Base-by-base conservation (phyloP, 257 asterid genomes). In the Scutellaria barbata region DNA sequence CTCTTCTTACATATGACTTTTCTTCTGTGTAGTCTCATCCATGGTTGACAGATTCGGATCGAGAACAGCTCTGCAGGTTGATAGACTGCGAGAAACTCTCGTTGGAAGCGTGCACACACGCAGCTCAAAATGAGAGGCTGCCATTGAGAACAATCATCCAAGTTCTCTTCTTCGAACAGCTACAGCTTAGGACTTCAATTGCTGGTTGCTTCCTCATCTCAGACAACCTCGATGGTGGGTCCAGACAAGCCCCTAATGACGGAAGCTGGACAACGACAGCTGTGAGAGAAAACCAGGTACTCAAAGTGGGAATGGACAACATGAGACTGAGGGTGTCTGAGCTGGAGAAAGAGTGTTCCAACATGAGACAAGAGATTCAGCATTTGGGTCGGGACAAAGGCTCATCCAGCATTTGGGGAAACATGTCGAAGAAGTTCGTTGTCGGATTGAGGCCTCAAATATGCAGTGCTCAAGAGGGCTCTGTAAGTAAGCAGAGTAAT, bases 21-120 rank as follows among this genome's bases (percentile, higher is more conserved):
- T 30, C 35, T 30, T 30, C 35, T 30, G 35, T 30, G 83, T 87
- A 94, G 98, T 90, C 98, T 13, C 98, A 94, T 74, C 95, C 95
- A 16, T 94, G 98, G 98, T 53, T 94, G 72, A 88, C 84, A 3
- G 98, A 94, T 57, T 77, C 96, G 0, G 96, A 94, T 73, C 81
- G 96, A 63, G 98, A 94, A 71, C 92, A 87, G 20, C 98, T 94
- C 71, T 91, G 97, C 83, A 69, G 98, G 74, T 82, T 94, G 48
- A 84, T 94, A 89, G 98, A 94, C 89, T 94, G 98, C 83, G 97
- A 94, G 88, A 94, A 94, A 63, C 97, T 94, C 62, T 94, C 98
- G 13, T 73, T 94, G 14, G 98, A 94, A 80, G 98, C 98, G 4
- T 94, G 97, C 84, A 94, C 98, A 0, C 98, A 93, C 71, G 98